These are phyloP conservation scores for Solanum chiquidenum DNA, from an alignment of 257 asterid species.

Conservation along the genomic window DNA sequence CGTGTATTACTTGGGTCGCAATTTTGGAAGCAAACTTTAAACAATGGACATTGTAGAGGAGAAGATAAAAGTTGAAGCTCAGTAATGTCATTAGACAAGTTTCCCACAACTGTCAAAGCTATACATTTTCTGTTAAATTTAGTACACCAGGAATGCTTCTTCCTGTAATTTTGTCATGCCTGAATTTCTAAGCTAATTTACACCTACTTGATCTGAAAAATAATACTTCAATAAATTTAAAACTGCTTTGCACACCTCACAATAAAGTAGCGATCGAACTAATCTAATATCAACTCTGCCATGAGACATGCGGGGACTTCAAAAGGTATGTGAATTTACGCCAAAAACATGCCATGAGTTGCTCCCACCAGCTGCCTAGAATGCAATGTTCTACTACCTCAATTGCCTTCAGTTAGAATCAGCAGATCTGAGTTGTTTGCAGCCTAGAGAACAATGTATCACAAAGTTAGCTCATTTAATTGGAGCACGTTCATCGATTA, in stretches of 20 bases:
- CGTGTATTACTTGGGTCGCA: neutral
- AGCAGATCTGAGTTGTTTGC: neutral
- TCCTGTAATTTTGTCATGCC: neutral
- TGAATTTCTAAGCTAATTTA: neutral
- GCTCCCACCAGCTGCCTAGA: neutral
- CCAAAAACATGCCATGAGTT: neutral
- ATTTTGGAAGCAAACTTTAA: neutral
- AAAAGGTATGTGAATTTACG: neutral
- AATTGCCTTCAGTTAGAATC: neutral
- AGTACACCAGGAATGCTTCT: neutral
- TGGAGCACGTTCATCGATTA: constrained; percentile 28
- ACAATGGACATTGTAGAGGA: neutral
- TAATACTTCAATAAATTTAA: neutral
- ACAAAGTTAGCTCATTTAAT: neutral
- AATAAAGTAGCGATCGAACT: neutral
- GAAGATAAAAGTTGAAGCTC: neutral
- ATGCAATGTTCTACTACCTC: neutral
- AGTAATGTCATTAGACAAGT: neutral
- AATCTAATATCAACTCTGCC: neutral
- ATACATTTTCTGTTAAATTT: neutral
- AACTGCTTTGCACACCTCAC: neutral
- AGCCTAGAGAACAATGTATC: neutral
- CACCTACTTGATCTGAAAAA: neutral
- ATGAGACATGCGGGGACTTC: neutral
- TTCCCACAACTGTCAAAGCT: neutral